These are phyloP conservation scores for Coemansia sp. DNA, from an alignment of 192 early-diverging fungal species.

Conservation along the genomic window DNA sequence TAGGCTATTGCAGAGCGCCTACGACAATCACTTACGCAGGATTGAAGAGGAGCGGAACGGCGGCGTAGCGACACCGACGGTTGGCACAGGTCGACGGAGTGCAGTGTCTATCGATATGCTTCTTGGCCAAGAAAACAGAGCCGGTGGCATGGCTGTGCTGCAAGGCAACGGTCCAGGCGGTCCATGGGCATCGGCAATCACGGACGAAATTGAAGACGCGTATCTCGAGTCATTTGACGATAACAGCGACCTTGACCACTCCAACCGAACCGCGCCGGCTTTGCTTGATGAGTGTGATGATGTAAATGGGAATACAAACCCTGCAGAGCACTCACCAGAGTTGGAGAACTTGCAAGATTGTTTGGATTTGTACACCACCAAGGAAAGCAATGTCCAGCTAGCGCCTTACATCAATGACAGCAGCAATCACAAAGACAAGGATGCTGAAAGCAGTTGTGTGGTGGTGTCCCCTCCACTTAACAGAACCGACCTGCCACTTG, in stretches of 20 bases:
- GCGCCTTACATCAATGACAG: not conserved
- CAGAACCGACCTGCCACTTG: not conserved
- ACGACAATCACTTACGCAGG: slow-evolving; percentile 21
- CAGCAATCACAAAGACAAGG: not conserved
- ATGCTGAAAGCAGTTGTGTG: not conserved
- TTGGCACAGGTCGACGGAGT: slow-evolving; percentile 33
- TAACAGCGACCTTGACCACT: slow-evolving; percentile 4
- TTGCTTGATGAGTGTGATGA: slow-evolving; percentile 1
- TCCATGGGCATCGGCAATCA: slow-evolving; percentile 53
- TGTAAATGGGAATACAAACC: not conserved
- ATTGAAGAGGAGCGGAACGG: slow-evolving; percentile 11
- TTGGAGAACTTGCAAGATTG: slow-evolving; percentile 30
- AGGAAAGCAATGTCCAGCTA: slow-evolving; percentile 2
- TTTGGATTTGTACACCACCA: slow-evolving; percentile 24
- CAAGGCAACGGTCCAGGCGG: not conserved
- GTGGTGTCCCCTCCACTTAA: not conserved
- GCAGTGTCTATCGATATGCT: slow-evolving; percentile 46
- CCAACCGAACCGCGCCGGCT: not conserved
- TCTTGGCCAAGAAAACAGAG: slow-evolving; percentile 12
- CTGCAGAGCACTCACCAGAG: slow-evolving; percentile 26
- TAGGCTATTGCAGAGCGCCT: slow-evolving; percentile 26
- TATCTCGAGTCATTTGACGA: slow-evolving; percentile 73
- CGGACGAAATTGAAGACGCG: slow-evolving; percentile 78
- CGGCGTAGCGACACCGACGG: slow-evolving; percentile 41
- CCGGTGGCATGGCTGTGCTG: not conserved